These are phyloP conservation scores for Suhomyces anneliseae DNA, from an alignment of 1,139 yeast genomes.

Conservation along the genomic window DNA sequence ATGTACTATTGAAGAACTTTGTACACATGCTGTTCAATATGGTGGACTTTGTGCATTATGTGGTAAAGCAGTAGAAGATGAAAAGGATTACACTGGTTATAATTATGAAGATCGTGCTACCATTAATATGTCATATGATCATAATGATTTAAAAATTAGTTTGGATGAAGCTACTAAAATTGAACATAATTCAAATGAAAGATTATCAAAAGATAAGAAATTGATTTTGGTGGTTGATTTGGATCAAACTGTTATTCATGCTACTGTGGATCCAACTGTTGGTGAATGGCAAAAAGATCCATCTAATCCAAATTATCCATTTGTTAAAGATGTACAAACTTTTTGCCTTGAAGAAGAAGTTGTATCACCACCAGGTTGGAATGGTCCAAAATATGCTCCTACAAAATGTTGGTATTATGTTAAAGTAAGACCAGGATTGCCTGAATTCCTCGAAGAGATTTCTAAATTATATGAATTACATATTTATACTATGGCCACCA, in stretches of 20 bases:
- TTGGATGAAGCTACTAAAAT: constrained; percentile 83
- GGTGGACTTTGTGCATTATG: constrained; percentile 96
- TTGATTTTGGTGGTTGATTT: constrained; percentile 91
- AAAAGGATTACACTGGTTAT: constrained; percentile 75
- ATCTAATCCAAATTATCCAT: constrained; percentile 76
- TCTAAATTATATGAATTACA: constrained; percentile 80
- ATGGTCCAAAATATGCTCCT: constrained; percentile 58
- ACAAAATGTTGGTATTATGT: constrained; percentile 85
- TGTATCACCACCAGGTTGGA: constrained; percentile 55
- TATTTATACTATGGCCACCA: constrained; percentile 98
- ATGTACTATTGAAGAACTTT: constrained; percentile 70
- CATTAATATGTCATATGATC: constrained; percentile 87
- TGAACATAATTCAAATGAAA: constrained; percentile 64
- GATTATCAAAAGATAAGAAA: constrained; percentile 62
- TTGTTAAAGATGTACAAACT: constrained; percentile 76
- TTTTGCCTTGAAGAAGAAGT: constrained; percentile 80
- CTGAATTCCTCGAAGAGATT: constrained; percentile 65
- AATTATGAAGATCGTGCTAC: constrained; percentile 76
- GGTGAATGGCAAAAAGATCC: constrained; percentile 95
- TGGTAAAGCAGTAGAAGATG: constrained; percentile 82
- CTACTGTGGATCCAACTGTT: constrained; percentile 96
- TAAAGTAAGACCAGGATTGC: constrained; percentile 84
- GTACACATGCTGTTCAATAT: constrained; percentile 92
- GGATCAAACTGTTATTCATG: constrained; percentile 97
- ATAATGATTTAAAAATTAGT: constrained; percentile 81